Evolutionary conservation across 2,329 filamentous ascomycete genomes (phyloP).

Genomic region (Thermomyces lanuginosus): DNA sequence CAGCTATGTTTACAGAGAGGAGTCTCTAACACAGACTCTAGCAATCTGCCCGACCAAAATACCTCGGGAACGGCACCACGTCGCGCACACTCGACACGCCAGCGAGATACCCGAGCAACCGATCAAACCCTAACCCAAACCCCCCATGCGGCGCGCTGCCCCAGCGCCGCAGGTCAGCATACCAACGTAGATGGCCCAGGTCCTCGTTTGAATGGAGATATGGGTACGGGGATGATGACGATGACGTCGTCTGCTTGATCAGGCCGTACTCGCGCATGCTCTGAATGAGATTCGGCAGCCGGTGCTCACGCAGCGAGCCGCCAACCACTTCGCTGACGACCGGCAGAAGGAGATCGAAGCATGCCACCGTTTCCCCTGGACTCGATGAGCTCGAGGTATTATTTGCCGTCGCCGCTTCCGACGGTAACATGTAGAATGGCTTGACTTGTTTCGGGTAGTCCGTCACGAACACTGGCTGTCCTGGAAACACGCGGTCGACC

Average conservation of each 20-base stretch:
- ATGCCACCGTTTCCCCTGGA: conserved; percentile 49
- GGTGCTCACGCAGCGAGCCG: conserved; percentile 77
- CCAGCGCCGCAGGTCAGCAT: conserved; percentile 72
- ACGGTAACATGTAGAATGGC: conserved; percentile 73
- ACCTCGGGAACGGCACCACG: conserved; percentile 71
- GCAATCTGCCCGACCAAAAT: conserved; percentile 38
- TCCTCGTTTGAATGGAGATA: conserved; percentile 23
- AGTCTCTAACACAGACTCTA: too few species aligned
- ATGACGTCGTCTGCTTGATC: conserved; percentile 17
- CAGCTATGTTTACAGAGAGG: too few species aligned
- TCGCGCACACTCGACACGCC: conserved; percentile 72
- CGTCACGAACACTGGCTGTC: conserved; percentile 70
- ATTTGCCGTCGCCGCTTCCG: conserved; percentile 11
- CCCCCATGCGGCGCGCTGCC: conserved; percentile 85
- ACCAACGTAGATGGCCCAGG: conserved; percentile 56
- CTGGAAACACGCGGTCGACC: conserved; percentile 48
- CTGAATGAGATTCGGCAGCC: conserved; percentile 47
- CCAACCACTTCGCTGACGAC: conserved; percentile 76
- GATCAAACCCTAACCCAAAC: conserved; percentile 80
- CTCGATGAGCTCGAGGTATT: too few species aligned
- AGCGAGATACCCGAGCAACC: conserved; percentile 66
- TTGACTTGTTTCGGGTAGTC: conserved; percentile 82
- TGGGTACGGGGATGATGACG: conserved; percentile 15
- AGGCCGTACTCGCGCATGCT: conserved; percentile 58
- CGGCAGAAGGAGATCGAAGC: conserved; percentile 78